Evolutionary conservation across 75 land plant species (phyloP).

Genomic region (Selaginella tamariscina): DNA sequence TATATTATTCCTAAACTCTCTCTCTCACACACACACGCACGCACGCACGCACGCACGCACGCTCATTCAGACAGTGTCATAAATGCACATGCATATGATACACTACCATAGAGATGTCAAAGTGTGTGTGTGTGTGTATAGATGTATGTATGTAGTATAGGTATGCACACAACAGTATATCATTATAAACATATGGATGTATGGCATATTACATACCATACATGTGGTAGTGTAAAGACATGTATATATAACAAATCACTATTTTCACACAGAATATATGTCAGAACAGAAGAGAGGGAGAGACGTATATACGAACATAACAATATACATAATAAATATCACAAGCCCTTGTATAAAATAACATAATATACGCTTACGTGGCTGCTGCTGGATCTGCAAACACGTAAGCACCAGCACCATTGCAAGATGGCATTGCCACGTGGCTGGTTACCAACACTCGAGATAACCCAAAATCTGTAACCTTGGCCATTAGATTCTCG

Average conservation of each 20-base stretch:
- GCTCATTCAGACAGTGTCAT: conserved; percentile 1
- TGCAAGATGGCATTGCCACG: conserved; percentile 1
- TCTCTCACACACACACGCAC: no score
- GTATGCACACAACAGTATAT: conserved; percentile 17
- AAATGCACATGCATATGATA: not conserved
- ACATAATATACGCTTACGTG: no score
- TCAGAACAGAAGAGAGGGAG: no score
- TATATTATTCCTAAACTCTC: no score
- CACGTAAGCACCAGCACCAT: conserved; percentile 1
- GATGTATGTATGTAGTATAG: not conserved
- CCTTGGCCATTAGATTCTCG: conserved; percentile 61
- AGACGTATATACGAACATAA: no score
- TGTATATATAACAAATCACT: conserved; percentile 18
- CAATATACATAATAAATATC: no score
- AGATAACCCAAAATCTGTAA: conserved; percentile 65
- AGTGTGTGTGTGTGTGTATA: not conserved
- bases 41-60: not conserved
- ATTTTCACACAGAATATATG: no score
- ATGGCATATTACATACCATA: conserved; percentile 11
- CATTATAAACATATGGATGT: not conserved
- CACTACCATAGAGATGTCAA: not conserved
- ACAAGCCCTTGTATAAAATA: no score
- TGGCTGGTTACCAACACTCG: conserved; percentile 24
- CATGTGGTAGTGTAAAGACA: conserved; percentile 19
- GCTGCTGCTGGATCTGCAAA: conserved; percentile 17